phyloP scores from a whole-genome alignment of 495 filamentous ascomycete species.

The Echria macrotheca region DNA sequence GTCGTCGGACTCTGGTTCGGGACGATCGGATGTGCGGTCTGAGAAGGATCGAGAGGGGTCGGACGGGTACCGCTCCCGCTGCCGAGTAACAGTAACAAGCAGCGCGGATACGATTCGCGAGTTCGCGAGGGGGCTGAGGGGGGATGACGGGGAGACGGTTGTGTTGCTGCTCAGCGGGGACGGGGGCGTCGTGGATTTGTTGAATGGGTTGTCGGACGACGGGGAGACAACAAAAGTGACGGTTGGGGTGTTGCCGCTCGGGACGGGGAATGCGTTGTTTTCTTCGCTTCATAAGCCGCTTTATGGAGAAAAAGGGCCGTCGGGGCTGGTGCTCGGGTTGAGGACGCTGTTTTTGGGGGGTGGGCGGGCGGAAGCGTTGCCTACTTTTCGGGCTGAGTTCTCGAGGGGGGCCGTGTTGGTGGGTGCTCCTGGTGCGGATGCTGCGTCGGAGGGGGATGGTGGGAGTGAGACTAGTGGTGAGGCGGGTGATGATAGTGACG shows the following conservation, averaged over 20 bases:
- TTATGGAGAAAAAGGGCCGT: constrained; percentile 14
- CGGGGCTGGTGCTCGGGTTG: constrained; percentile 44
- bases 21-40: not conserved
- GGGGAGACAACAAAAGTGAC: constrained; percentile 36
- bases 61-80: constrained; percentile 14
- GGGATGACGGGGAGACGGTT: constrained; percentile 38
- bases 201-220: constrained; percentile 49
- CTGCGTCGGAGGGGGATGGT: no score
- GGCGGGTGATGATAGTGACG: no score
- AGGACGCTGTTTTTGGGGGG: constrained; percentile 58
- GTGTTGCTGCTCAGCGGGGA: constrained; percentile 85
- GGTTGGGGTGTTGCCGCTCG: constrained; percentile 66
- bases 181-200: constrained; percentile 70
- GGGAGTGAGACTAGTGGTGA: no score
- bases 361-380: no score
- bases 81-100: constrained; percentile 54
- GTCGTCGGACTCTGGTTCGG: not conserved
- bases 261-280: constrained; percentile 87
- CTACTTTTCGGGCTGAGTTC: no score
- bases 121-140: constrained; percentile 42
- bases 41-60: not conserved
- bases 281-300: constrained; percentile 52
- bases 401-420: no score
- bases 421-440: no score
- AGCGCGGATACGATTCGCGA: constrained; percentile 55